Conservation (phyloP, 306 rosid genomes). For the Vigna reflexopilosa region DNA sequence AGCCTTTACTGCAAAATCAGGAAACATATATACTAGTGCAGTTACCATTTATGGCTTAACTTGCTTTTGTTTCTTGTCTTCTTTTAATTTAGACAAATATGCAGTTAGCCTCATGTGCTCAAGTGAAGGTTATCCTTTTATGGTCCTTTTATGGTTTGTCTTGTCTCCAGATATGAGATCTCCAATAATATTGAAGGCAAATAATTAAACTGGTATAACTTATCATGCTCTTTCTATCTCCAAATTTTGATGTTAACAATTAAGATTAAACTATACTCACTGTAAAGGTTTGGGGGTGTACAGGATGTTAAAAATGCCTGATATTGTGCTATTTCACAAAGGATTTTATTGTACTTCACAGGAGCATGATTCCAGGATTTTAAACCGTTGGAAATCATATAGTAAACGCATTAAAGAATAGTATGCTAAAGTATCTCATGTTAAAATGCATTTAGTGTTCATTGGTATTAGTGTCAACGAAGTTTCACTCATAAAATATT, state of each 20-base stretch:
- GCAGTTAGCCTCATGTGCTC: not conserved
- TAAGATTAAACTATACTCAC: constrained; percentile 12
- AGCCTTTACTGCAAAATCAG: constrained; percentile 11
- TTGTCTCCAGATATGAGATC: too few relatives aligned
- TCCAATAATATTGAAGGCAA: not conserved
- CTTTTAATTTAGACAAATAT: constrained; percentile 3
- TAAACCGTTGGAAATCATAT: not conserved
- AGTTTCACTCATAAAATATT: not conserved
- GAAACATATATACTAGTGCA: constrained; percentile 18
- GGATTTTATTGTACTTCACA: not conserved
- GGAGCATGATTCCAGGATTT: constrained; percentile 1
- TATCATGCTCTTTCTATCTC: constrained; percentile 5
- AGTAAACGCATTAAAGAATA: not conserved
- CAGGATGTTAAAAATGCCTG: constrained; percentile 1
- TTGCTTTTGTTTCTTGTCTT: constrained; percentile 12
- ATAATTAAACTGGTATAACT: not conserved
- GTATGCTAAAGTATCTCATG: not conserved
- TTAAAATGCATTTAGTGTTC: not conserved
- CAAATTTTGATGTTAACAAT: not conserved
- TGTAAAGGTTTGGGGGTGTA: not conserved
- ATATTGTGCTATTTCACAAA: not conserved
- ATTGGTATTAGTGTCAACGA: not conserved
- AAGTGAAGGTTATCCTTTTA: not conserved
- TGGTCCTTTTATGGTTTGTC: not conserved
- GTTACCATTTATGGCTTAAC: not conserved